A percentile compares a stretch with the other conserved stretches of the same genome.
These are phyloP conservation scores for Lepiota brunneoincarnata DNA, from an alignment of 768 basidiomycete genomes.

Conservation along the genomic window DNA sequence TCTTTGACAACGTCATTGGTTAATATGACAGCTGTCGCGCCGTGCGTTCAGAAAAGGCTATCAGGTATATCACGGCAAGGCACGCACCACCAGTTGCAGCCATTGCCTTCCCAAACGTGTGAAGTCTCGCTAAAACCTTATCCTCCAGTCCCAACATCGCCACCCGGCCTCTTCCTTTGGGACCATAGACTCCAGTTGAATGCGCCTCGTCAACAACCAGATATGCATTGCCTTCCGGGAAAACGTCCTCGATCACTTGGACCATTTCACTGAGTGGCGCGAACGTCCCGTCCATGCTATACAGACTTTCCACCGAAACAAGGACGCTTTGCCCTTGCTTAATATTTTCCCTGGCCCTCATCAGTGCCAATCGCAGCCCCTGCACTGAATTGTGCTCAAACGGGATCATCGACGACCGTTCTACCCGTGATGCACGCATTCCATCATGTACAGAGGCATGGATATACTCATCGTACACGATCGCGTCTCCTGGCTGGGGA, in stretches of 20 bases:
- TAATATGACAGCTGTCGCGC: conserved; percentile 66
- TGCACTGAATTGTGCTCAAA: conserved; percentile 75
- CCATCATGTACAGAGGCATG: conserved; percentile 94
- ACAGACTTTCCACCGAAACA: conserved; percentile 84
- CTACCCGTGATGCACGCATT: conserved; percentile 61
- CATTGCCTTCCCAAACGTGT: conserved; percentile 93
- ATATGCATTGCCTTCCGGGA: conserved; percentile 64
- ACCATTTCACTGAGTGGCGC: conserved; percentile 71
- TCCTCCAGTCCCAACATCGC: conserved; percentile 65
- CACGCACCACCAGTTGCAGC: conserved; percentile 81
- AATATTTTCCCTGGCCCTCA: conserved; percentile 33
- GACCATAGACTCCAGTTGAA: conserved; percentile 87
- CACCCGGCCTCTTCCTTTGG: conserved; percentile 72
- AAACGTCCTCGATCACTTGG: conserved; percentile 53
- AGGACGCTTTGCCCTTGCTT: conserved; percentile 58
- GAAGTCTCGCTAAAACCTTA: conserved; percentile 72
- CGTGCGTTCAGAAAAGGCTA: not conserved
- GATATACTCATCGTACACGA: conserved; percentile 84
- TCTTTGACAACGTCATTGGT: conserved; percentile 69
- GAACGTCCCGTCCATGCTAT: conserved; percentile 96
- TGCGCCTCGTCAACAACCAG: conserved; percentile 93
- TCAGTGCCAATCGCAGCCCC: conserved; percentile 45
- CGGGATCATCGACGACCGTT: conserved; percentile 29
- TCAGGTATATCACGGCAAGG: not conserved
- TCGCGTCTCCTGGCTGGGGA: conserved; percentile 72